Conservation (phyloP, 495 filamentous ascomycete species). For the Penicillium atrosanguineum region DNA sequence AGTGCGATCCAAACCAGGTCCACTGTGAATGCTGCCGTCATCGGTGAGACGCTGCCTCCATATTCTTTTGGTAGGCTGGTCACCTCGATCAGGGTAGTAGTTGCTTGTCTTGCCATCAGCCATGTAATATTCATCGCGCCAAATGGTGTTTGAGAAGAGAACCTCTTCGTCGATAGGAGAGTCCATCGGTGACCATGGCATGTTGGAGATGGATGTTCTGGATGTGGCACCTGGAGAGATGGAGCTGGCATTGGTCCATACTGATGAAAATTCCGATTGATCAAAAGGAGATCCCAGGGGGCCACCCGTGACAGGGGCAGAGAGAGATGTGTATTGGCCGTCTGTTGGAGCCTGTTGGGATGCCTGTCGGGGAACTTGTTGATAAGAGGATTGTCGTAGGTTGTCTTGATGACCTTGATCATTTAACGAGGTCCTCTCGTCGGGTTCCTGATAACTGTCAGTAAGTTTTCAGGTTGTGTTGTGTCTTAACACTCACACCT, state of each 20-base stretch:
- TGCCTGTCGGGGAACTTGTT: not conserved
- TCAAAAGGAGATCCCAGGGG: not conserved
- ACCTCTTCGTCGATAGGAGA: slow-evolving; percentile 28
- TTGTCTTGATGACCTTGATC: not conserved
- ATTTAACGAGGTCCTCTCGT: not conserved
- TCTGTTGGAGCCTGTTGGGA: not conserved
- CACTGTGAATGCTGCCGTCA: slow-evolving; percentile 23
- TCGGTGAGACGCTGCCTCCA: slow-evolving; percentile 2
- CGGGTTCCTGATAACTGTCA: slow-evolving; percentile 1
- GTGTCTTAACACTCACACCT: slow-evolving; percentile 4
- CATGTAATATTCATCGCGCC: slow-evolving; percentile 32
- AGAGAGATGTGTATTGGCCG: not conserved
- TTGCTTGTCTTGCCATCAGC: slow-evolving; percentile 32
- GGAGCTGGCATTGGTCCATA: not conserved
- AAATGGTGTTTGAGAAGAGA: slow-evolving; percentile 14
- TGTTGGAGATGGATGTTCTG: slow-evolving; percentile 13
- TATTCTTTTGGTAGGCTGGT: slow-evolving; percentile 23
- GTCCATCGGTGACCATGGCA: slow-evolving; percentile 24
- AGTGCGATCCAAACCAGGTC: slow-evolving; percentile 21
- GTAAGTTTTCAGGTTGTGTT: not conserved
- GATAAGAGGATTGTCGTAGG: not conserved
- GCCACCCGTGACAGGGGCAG: not conserved
- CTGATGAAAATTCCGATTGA: slow-evolving; percentile 4
- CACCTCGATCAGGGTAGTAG: slow-evolving; percentile 24
- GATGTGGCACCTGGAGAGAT: slow-evolving; percentile 18